phyloP scores from a whole-genome alignment of 176 grass and related monocot genomes.

The Canna indica region DNA sequence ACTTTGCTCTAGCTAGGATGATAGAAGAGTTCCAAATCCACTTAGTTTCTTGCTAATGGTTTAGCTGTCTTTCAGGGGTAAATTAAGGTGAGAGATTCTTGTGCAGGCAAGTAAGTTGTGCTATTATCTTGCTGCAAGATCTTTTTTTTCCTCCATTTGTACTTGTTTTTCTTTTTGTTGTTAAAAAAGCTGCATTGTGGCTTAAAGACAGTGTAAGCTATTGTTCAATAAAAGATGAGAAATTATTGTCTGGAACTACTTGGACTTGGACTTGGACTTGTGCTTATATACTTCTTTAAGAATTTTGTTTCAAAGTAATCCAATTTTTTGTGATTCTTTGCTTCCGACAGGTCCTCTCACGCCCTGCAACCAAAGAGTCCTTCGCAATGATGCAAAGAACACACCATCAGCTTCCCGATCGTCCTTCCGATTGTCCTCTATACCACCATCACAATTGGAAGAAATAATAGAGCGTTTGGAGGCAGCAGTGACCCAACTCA shows the following conservation, averaged over 20 bases:
- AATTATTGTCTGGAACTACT: background rate
- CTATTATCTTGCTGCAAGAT: background rate
- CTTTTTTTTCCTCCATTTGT: background rate
- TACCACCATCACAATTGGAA: too few relatives aligned
- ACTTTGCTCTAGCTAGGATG: background rate
- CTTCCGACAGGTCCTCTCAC: too few relatives aligned
- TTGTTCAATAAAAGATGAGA: background rate
- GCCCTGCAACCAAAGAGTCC: too few relatives aligned
- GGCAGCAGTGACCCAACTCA: too few relatives aligned
- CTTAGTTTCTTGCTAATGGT: background rate
- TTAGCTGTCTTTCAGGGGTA: background rate
- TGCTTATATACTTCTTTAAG: too few relatives aligned
- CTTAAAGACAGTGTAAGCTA: background rate
- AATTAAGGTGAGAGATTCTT: background rate
- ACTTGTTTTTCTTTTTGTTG: background rate
- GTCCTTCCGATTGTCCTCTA: too few relatives aligned
- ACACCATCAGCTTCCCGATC: too few relatives aligned
- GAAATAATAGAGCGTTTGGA: too few relatives aligned
- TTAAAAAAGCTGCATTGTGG: background rate
- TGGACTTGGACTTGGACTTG: too few relatives aligned
- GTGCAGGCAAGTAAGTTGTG: background rate
- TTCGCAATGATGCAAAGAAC: too few relatives aligned
- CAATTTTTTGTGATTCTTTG: too few relatives aligned
- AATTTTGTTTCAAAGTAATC: too few relatives aligned
- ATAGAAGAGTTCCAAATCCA: background rate